phyloP scores from a whole-genome alignment of 177 flowering plant species.

The Telopea speciosissima region DNA sequence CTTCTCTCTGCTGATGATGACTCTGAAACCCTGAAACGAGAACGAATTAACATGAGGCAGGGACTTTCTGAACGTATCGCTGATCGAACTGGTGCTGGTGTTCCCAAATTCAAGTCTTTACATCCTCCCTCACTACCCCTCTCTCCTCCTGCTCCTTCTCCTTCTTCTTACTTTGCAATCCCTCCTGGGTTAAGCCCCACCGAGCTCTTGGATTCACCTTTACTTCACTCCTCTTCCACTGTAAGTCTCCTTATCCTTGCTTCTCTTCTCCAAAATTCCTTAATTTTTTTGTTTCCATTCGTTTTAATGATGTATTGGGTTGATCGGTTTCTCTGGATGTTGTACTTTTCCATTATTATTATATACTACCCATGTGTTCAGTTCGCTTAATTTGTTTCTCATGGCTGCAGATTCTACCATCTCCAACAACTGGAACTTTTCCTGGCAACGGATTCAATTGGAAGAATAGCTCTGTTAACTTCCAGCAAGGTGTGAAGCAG shows the following conservation, averaged over 20 bases:
- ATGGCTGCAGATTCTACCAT: conserved; percentile 47
- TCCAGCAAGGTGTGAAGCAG: conserved; percentile 26
- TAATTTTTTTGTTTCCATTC: not conserved
- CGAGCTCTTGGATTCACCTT: conserved; percentile 54
- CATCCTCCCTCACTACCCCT: conserved; percentile 49
- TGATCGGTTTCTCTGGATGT: not conserved
- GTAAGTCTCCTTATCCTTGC: conserved; percentile 30
- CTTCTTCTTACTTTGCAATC: conserved; percentile 49
- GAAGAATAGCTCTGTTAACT: conserved; percentile 24
- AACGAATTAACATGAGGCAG: conserved; percentile 8
- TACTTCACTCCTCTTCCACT: conserved; percentile 39
- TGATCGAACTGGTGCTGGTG: conserved; percentile 21
- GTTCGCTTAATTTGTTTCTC: not conserved
- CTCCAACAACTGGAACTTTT: conserved; percentile 61
- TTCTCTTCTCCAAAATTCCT: not conserved
- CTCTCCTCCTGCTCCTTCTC: conserved; percentile 51
- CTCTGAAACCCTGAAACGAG: conserved; percentile 3
- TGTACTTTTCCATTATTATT: not conserved
- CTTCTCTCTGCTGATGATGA: conserved; percentile 21
- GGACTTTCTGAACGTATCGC: conserved; percentile 21
- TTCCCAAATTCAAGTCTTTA: conserved; percentile 52
- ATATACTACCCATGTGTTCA: not conserved
- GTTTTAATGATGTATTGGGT: not conserved
- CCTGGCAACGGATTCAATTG: conserved; percentile 35
- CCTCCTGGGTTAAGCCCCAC: conserved; percentile 50